Base-by-base conservation (phyloP, 225 moss, liverwort and hornwort genomes). In the Lunularia cruciata region DNA sequence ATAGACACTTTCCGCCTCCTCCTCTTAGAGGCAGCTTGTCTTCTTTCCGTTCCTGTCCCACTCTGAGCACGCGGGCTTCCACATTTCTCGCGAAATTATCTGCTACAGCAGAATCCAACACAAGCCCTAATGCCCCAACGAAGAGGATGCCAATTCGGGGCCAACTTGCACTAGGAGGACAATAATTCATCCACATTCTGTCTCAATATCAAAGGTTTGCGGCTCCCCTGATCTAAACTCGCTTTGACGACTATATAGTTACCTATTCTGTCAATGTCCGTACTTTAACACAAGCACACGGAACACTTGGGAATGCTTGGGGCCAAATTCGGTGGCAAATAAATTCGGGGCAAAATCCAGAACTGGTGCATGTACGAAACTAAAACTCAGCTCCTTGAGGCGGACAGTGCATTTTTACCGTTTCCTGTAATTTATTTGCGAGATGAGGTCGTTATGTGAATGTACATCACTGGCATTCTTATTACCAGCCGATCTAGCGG, bases 1-100 rank as follows among this genome's bases (percentile, higher is more conserved):
- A 77, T 15, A 82, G n/a, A 32, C 82, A 77, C 64, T 72, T 43
- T n/a, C 77, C 82, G 11, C 76, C 59, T 9, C 71, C 71, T 42
- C 67, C 77, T 8, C 35, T 65, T 25, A 81, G 64, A 38, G 72
- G 52, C 27, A 75, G 67, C 16, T 35, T 68, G 55, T 82, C 77
- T 31, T 55, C 27, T 34, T 20, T 18, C 19, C 60, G 61, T 26
- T 78, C 77, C 16, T 71, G 31, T 7, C 74, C 77, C 20, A 78
- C 4, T 51, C 68, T 67, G 34, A 72, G 68, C 19, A 43, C 10
- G 12, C 82, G 61, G 16, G 52, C 49, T 71, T 74, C 82, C 14
- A 67, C 67, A 25, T 22, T 36, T 3, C 25, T 23, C 11, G n/a
- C n/a, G 40, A 67, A 1, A 35, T 23, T 22, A 52, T 67, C 51